These are phyloP conservation scores for Xylaria sp. DNA, from an alignment of 2,329 filamentous ascomycete genomes.

Conservation along the genomic window DNA sequence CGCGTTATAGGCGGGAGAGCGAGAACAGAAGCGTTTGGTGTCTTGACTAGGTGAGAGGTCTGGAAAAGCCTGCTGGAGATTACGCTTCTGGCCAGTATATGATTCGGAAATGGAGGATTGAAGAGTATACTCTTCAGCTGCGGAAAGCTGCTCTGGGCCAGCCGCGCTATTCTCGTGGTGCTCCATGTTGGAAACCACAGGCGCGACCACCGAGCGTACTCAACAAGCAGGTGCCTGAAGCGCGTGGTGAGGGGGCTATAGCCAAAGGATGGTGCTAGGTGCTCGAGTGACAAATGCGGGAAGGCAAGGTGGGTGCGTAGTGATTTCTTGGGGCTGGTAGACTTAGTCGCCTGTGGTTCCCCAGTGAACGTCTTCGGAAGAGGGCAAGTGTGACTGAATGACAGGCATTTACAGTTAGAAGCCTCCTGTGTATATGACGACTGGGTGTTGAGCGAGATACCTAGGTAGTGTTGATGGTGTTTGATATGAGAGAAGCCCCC, in stretches of 20 bases:
- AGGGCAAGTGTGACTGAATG: not conserved
- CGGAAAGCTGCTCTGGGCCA: not conserved
- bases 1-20: not conserved
- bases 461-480: too few relatives aligned
- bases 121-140: not conserved
- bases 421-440: too few relatives aligned
- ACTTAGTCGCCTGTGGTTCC: not conserved
- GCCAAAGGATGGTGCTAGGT: too few relatives aligned
- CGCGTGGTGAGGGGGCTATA: not conserved
- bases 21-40: not conserved
- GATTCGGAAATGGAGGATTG: not conserved
- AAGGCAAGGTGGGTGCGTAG: not conserved
- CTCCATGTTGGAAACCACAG: not conserved
- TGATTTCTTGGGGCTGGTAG: not conserved
- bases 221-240: not conserved
- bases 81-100: slow-evolving; percentile 3
- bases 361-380: not conserved
- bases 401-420: not conserved
- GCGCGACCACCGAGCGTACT: not conserved
- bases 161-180: not conserved
- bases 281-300: not conserved
- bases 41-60: not conserved
- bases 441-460: not conserved
- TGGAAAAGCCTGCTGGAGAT: slow-evolving; percentile 13
- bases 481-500: not conserved